These are phyloP conservation scores for Microbotryum scabiosae DNA, from an alignment of 1,284 basidiomycete genomes.

Conservation along the genomic window DNA sequence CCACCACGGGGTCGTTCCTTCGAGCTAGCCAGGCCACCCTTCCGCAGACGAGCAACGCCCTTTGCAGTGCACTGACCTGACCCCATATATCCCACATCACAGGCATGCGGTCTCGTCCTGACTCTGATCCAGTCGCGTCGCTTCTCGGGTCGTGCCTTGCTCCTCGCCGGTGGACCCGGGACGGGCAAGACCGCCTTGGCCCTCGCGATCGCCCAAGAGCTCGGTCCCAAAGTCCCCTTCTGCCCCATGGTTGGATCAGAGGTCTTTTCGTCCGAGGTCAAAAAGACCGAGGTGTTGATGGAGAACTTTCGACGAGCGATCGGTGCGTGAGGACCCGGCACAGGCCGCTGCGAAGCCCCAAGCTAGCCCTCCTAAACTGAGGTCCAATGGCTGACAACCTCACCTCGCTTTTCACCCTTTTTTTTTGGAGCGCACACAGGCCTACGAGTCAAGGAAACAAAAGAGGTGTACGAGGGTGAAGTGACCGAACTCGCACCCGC, in stretches of 20 bases:
- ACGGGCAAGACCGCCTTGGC: conserved; percentile 95
- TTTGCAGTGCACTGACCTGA: neutral
- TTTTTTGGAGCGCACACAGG: conserved; percentile 53
- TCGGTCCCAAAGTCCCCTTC: conserved; percentile 91
- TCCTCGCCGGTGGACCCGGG: conserved; percentile 82
- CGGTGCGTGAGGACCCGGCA: conserved; percentile 49
- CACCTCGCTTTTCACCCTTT: neutral
- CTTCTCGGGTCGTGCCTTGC: conserved; percentile 80
- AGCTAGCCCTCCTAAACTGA: neutral
- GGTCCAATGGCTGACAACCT: neutral
- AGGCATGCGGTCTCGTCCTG: conserved; percentile 87
- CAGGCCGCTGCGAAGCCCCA: neutral
- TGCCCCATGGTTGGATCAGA: conserved; percentile 98
- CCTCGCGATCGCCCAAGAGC: conserved; percentile 84
- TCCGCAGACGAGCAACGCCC: neutral
- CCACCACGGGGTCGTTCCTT: neutral
- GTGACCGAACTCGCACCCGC: conserved; percentile 93
- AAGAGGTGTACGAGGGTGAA: conserved; percentile 98
- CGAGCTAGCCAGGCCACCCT: neutral
- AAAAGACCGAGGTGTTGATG: conserved; percentile 98
- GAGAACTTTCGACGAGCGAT: conserved; percentile 93
- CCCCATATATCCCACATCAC: neutral
- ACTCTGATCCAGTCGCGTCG: conserved; percentile 81
- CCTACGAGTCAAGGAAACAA: conserved; percentile 93
- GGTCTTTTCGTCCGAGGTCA: conserved; percentile 94